Conservation (phyloP, 2,329 filamentous ascomycete genomes). For the Trichoderma aggressivum region DNA sequence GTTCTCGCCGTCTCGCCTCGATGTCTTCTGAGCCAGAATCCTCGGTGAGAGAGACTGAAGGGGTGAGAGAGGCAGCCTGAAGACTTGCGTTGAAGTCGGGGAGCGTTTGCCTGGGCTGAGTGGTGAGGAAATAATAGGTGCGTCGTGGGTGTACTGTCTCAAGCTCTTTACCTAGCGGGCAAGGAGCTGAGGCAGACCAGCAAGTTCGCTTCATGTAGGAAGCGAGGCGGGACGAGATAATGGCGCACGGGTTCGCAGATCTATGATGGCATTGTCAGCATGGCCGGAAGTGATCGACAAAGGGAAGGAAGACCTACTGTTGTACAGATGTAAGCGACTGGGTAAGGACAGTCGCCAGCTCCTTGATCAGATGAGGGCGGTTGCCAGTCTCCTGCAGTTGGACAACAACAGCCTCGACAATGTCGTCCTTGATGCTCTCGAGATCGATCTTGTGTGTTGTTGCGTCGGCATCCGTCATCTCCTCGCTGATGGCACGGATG, state of each 20-base stretch:
- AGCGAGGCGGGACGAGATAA: constrained; percentile 88
- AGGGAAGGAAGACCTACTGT: constrained; percentile 63
- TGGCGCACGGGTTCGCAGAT: constrained; percentile 91
- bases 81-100: constrained; percentile 46
- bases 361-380: constrained; percentile 89
- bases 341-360: constrained; percentile 77
- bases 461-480: constrained; percentile 27
- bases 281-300: not conserved
- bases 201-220: constrained; percentile 83
- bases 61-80: constrained; percentile 64
- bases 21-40: constrained; percentile 64
- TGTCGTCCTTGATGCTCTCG: constrained; percentile 86
- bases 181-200: constrained; percentile 74
- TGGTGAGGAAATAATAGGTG: constrained; percentile 94
- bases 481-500: constrained; percentile 28
- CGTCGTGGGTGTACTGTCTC: constrained; percentile 89
- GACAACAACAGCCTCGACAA: constrained; percentile 84
- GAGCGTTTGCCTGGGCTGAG: constrained; percentile 77
- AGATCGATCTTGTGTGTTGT: constrained; percentile 51
- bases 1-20: constrained; percentile 63
- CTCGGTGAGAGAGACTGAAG: constrained; percentile 66
- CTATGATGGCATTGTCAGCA: constrained; percentile 49
- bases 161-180: constrained; percentile 88
- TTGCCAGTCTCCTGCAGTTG: constrained; percentile 89
- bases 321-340: constrained; percentile 78